Evolutionary conservation across 345 rosid genomes (phyloP), one percentile per base, ranked within the genome.

Genomic region (Aurinia saxatilis): DNA sequence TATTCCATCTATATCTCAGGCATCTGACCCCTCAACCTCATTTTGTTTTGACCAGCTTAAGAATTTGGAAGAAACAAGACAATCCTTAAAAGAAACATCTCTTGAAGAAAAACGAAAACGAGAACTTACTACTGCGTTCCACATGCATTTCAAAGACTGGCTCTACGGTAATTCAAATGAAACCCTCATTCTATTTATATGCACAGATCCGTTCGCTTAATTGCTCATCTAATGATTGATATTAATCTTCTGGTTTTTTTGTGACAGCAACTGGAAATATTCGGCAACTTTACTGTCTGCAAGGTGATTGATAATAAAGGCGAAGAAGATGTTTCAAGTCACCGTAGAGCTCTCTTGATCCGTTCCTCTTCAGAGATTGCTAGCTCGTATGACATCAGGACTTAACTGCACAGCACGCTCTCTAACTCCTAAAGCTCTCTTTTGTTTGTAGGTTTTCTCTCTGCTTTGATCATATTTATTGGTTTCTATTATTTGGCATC

Each of bases 211-310:
- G 15, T 47, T 21, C 8, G 12, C 57, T 55, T 33, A 14, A 0
- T 39, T 23, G 21, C 34, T 10, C 25, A 29, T 10, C 17, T 12
- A 40, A 16, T 50, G 57, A 40, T 60, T 0, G 1, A 30, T 52
- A 14, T 19, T 29, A 19, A 38, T 42, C 5, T 3, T 56, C 25
- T 44, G 5, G 23, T 51, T 25, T 19, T 41, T 8, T 1, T 58
- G 41, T 67, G 65, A 48, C 92, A 95, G 98, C 96, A 30, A 80
- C 99, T 0, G 98, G 98, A 68, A 95, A 95, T 73, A 79, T 95
- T 72, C 93, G 99, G 49, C 99, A 95, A 75, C 93, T 95, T 34
- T 95, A 95, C 83, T 88, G 99, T 74, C 88, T 95, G 29, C 99
- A 90, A 79, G 86, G 96, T 18, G 98, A 95, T 40, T 90, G 65